Conservation (phyloP, 345 rosid species). For the Diplotaxis tenuifolia region DNA sequence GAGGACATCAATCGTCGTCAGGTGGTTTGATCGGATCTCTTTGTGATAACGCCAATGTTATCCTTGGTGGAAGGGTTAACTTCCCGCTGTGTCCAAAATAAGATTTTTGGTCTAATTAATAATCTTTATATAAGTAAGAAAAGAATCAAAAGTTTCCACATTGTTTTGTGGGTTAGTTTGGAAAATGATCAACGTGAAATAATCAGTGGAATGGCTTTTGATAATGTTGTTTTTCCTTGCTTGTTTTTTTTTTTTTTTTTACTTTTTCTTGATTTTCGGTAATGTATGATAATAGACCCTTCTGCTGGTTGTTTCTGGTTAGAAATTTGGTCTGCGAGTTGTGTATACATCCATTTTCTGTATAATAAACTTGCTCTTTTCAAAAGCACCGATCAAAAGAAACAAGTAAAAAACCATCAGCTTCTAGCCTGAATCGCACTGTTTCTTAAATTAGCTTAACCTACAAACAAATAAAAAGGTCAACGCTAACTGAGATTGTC, state of each 20-base stretch:
- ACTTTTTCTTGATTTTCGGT: not conserved
- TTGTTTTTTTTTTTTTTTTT: not conserved
- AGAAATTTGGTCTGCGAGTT: not conserved
- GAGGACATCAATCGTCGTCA: not conserved
- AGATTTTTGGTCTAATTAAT: slow-evolving; percentile 5
- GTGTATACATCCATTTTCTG: not conserved
- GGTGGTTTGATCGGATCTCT: slow-evolving; percentile 26
- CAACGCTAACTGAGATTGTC: not conserved
- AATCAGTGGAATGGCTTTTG: slow-evolving; percentile 16
- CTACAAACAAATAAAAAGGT: not conserved
- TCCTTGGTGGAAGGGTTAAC: slow-evolving; percentile 30
- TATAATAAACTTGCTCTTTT: not conserved
- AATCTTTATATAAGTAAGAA: too few relatives aligned
- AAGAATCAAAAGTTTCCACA: slow-evolving; percentile 18
- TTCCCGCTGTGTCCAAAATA: slow-evolving; percentile 31
- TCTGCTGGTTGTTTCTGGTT: not conserved
- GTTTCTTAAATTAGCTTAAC: not conserved
- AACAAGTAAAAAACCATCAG: not conserved
- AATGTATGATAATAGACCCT: slow-evolving; percentile 1
- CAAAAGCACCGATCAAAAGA: not conserved
- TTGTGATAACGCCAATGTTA: slow-evolving; percentile 21
- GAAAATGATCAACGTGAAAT: slow-evolving; percentile 6
- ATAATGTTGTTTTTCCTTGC: not conserved
- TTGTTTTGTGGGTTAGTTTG: slow-evolving; percentile 33
- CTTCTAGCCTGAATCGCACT: not conserved